Evolutionary conservation across 192 early-diverging fungal genomes (phyloP), one percentile per base, ranked within the genome.

Genomic region (Entrophospora sp.): DNA sequence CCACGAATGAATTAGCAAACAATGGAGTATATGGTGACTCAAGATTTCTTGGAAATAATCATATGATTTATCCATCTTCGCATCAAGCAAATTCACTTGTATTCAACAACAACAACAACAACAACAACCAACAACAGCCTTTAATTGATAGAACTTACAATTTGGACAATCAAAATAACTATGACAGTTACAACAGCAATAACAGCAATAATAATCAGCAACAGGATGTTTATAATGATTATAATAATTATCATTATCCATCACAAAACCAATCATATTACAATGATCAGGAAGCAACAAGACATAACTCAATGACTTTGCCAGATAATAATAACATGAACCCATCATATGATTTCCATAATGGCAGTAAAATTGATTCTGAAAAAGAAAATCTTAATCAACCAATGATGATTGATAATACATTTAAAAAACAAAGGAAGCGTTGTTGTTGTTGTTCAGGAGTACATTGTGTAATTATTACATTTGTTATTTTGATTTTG

Each of bases 391-490:
- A 53, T 53, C 18, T 56, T 24, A 57, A 13, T 57, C 55, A 22
- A 25, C 20, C 2, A 37, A 8, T 34, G 55, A 34, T 10, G 55
- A 57, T 36, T 34, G 18, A 34, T 57, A 36, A 12, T 57, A 12
- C 8, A 7, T 18, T 34, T 8, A 18, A 57, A 36, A 48, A 37
- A 40, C 4, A 14, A 16, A 38, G 16, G 45, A 14, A 25, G 8
- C 16, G 40, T n/a, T 63, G 61, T 63, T 45, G 44, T 35, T 42
- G 49, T 22, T 66, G 64, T 55, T 66, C 64, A 30, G 55, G 49
- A 55, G 24, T 35, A 66, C 7, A 12, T 2, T 66, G 64, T 53
- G 64, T 66, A 5, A 37, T 66, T 30, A 53, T 42, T 16, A 53
- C 36, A 5, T 66, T 66, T 32, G 20, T 31, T 13, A 53, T 31